Percentiles rank a stretch among this genome's conserved stretches.
Conservation (phyloP, 2,329 filamentous ascomycete genomes). For the Teratosphaeria viscida region DNA sequence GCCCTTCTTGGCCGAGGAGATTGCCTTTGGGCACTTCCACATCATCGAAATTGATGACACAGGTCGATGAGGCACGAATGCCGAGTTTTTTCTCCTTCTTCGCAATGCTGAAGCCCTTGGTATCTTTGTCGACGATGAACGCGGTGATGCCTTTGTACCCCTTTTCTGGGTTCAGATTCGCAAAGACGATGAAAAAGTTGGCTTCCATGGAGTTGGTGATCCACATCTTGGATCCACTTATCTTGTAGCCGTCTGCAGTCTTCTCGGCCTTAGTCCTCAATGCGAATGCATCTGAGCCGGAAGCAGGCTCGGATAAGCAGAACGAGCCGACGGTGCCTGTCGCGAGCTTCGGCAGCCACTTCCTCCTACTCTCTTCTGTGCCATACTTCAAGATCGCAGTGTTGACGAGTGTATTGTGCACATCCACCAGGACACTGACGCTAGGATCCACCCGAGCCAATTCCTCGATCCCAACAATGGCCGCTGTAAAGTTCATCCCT, state of each 20-base stretch:
- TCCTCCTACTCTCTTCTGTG: slow-evolving; percentile 64
- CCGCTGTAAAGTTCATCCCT: slow-evolving; percentile 97
- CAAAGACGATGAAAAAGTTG: slow-evolving; percentile 93
- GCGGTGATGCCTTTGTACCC: slow-evolving; percentile 96
- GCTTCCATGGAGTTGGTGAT: slow-evolving; percentile 97
- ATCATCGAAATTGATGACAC: slow-evolving; percentile 95
- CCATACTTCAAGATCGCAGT: slow-evolving; percentile 83
- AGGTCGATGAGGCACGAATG: slow-evolving; percentile 90
- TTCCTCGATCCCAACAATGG: slow-evolving; percentile 95
- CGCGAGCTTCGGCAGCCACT: slow-evolving; percentile 80
- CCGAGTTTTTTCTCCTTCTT: slow-evolving; percentile 99
- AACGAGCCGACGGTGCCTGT: slow-evolving; percentile 65
- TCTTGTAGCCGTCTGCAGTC: slow-evolving; percentile 71
- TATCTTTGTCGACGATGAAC: slow-evolving; percentile 86
- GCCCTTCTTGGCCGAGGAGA: slow-evolving; percentile 74
- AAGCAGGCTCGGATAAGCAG: slow-evolving; percentile 41
- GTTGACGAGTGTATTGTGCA: slow-evolving; percentile 97
- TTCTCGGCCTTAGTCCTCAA: slow-evolving; percentile 82
- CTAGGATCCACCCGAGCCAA: slow-evolving; percentile 87
- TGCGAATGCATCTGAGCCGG: slow-evolving; percentile 91
- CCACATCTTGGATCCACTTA: slow-evolving; percentile 97
- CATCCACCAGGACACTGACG: slow-evolving; percentile 89
- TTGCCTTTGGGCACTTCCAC: slow-evolving; percentile 82
- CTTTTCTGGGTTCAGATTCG: slow-evolving; percentile 83
- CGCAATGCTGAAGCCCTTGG: slow-evolving; percentile 81